These are phyloP conservation scores for Naganishia onofrii DNA, from an alignment of 768 basidiomycete genomes.

Conservation along the genomic window DNA sequence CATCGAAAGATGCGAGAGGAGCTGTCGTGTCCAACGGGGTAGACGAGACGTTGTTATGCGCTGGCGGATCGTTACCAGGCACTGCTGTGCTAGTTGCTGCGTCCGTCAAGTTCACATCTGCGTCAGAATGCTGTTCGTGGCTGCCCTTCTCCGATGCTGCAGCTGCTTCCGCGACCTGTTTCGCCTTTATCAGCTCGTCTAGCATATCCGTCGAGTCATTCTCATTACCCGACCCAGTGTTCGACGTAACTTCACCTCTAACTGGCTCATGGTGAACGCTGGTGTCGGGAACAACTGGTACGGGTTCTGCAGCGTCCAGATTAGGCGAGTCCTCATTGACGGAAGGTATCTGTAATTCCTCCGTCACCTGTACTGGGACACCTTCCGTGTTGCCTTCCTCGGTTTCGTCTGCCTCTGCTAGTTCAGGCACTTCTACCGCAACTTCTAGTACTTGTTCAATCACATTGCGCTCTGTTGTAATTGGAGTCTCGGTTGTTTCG, in stretches of 20 bases:
- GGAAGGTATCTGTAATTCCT: slow-evolving; percentile 1
- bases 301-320: neutral
- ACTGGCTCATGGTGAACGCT: neutral
- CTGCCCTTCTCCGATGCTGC: neutral
- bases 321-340: neutral
- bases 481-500: neutral
- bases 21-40: neutral
- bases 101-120: neutral
- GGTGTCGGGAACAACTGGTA: slow-evolving; percentile 11
- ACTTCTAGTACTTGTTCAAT: slow-evolving; percentile 17
- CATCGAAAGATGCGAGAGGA: neutral
- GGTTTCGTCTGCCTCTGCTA: neutral
- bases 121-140: neutral
- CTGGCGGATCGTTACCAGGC: neutral
- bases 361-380: neutral
- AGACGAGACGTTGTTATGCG: neutral
- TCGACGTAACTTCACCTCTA: neutral
- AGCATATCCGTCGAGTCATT: neutral
- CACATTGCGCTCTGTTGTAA: neutral
- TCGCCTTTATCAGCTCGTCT: slow-evolving; percentile 13
- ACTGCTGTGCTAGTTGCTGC: neutral
- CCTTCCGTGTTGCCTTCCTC: neutral
- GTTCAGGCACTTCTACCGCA: neutral
- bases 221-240: neutral
- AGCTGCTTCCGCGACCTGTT: neutral